Base-by-base conservation (phyloP, 768 basidiomycete genomes). In the Mycena vitilis region DNA sequence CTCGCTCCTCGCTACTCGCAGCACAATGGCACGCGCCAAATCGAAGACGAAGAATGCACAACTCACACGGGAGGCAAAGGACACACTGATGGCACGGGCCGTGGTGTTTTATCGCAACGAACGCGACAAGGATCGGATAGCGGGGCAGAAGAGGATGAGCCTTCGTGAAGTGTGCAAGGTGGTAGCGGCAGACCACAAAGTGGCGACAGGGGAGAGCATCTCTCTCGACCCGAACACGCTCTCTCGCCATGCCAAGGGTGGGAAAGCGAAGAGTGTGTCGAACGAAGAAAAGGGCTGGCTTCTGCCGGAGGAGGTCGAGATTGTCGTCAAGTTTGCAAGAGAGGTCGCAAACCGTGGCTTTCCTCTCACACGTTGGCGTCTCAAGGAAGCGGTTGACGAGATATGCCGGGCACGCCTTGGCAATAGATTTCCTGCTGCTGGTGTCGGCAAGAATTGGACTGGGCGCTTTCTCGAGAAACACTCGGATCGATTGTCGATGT, bases 301-400 rank as follows among this genome's bases (percentile, higher is more conserved):
- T 5, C 75, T 73, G 1, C 22, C 52, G 0, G 72, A 65, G n/a
- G 78, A 85, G 70, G 75, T 53, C 16, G 67, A 80, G 22, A 57
- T 71, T 6, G 69, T 83, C 30, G 73, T 84, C 40, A 60, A 71
- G 25, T 78, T 74, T 70, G 65, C 73, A 16, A 60, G 74, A 25
- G 75, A 78, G 44, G 61, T 74, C 38, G 81, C 78, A 20, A 56
- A 73, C 30, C 68, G 73, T 20, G 81, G 80, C 13, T 82, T 82
- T 65, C 81, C 81, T 12, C 73, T 80, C 10, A 79, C 57, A 44
- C 81, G 81, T 59, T 37, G 54, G 25, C 54, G 73, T 5, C 62
- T 84, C 2, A 76, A 77, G 61, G 78, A 80, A 64, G 73, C 78
- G 71, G 80, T 78, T 45, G 52, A 53, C 52, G 52, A 53, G 52